Conservation (phyloP, 805 yeast species). For the Spathaspora hagerdaliae region DNA sequence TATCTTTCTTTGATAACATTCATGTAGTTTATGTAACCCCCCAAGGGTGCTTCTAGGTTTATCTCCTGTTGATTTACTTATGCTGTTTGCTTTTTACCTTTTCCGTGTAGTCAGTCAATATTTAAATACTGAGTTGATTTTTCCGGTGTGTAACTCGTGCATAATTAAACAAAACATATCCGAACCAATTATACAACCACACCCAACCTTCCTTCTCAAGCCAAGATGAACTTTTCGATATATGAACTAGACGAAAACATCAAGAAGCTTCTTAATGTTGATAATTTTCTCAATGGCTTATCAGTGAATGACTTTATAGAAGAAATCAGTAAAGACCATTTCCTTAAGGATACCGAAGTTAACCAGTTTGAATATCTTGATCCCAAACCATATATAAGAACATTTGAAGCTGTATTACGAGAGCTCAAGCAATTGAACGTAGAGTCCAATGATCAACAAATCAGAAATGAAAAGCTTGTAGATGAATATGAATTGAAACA, state of each 20-base stretch:
- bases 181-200: no score
- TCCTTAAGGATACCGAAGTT: slow-evolving; percentile 46
- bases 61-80: no score
- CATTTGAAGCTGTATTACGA: slow-evolving; percentile 80
- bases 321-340: slow-evolving; percentile 67
- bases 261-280: slow-evolving; percentile 50
- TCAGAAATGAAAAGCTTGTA: slow-evolving; percentile 52
- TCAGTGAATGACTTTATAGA: slow-evolving; percentile 80
- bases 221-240: slow-evolving; percentile 40
- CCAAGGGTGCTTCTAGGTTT: no score
- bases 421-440: slow-evolving; percentile 62
- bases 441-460: slow-evolving; percentile 50
- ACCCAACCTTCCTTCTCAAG: no score
- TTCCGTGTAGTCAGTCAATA: no score
- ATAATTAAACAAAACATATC: no score
- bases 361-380: slow-evolving; percentile 56
- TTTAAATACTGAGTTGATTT: no score
- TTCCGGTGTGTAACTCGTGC: no score
- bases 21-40: no score
- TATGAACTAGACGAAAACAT: slow-evolving; percentile 66
- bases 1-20: neutral
- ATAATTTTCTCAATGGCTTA: slow-evolving; percentile 63
- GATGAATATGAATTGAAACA: slow-evolving; percentile 62
- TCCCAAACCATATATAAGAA: slow-evolving; percentile 91
- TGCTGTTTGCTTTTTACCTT: no score